These are phyloP conservation scores for Talaromyces nanjingensis DNA, from an alignment of 495 filamentous ascomycete genomes.

Conservation along the genomic window DNA sequence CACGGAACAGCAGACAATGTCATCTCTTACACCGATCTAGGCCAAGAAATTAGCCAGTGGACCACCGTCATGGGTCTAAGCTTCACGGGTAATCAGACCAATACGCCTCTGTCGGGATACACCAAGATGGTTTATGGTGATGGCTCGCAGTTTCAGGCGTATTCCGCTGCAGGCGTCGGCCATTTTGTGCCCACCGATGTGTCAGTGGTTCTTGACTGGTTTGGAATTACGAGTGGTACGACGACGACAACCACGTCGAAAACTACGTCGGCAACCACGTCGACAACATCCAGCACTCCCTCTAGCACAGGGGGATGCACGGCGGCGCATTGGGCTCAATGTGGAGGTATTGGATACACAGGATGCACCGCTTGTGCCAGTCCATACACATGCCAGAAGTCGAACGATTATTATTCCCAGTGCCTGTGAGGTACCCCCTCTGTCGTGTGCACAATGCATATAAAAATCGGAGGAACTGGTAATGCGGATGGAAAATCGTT, in stretches of 20 bases:
- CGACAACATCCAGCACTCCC: constrained; percentile 18
- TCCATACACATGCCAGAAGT: constrained; percentile 28
- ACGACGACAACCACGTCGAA: constrained; percentile 14
- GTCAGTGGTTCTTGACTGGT: constrained; percentile 42
- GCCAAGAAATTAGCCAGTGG: constrained; percentile 55
- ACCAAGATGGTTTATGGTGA: constrained; percentile 48
- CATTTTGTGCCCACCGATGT: constrained; percentile 45
- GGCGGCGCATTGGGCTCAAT: constrained; percentile 37
- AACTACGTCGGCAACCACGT: constrained; percentile 14
- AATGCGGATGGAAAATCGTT: neutral
- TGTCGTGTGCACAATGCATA: neutral
- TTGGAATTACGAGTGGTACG: constrained; percentile 18
- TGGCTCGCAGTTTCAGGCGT: constrained; percentile 33
- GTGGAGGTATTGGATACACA: constrained; percentile 41
- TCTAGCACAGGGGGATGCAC: constrained; percentile 13
- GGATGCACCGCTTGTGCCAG: constrained; percentile 41
- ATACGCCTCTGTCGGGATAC: constrained; percentile 26
- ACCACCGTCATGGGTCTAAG: constrained; percentile 38
- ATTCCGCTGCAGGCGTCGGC: constrained; percentile 39
- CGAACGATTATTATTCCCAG: constrained; percentile 38
- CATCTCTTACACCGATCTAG: constrained; percentile 39
- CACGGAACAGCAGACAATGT: constrained; percentile 47
- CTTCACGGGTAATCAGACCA: constrained; percentile 25
- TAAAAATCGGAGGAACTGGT: neutral
- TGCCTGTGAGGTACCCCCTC: constrained; percentile 24